Base-by-base conservation (phyloP, 805 yeast species). In the Tetrapisispora iriomotensis region DNA sequence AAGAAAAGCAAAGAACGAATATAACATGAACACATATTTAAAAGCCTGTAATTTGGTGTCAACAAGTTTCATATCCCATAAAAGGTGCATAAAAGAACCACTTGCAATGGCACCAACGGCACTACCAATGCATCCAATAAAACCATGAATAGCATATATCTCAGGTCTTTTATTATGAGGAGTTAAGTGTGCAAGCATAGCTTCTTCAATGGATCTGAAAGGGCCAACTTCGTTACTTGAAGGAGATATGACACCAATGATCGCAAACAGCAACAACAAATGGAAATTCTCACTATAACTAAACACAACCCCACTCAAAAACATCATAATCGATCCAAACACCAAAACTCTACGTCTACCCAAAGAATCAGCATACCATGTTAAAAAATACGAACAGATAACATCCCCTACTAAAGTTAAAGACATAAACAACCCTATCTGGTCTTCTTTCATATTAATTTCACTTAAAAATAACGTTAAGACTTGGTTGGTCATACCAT, bases 211-310 rank as follows among this genome's bases (percentile, higher is more conserved):
- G 0, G 92, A 75, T 53, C 82, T 80, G 59, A 86, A 86, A 0
- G 95, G 95, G 0, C 95, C 95, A 0, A 88, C 84, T 53, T 86
- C 95, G 51, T 80, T 87, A 19, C 95, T 94, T 22, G 85, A 76
- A 2, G 95, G 92, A 2, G 94, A 82, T 7, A 86, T 82, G 14
- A 86, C 95, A 1, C 95, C 95, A 23, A 83, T 42, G 2, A 83
- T 72, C 2, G 95, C 92, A 8, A 92, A 92, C 2, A 68, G 19
- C 17, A 86, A 61, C 29, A 86, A 64, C 1, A 80, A 45, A 46
- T 61, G 53, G 55, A 67, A 84, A 46, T 73, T 72, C 25, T 73
- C 66, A 43, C 67, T 65, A 19, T 62, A 60, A n/a, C 79, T 72
- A 56, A 86, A 86, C 0, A 73, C 69, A 1, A 72, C 36, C 1